These are phyloP conservation scores for Ascosphaera apis DNA, from an alignment of 2,329 filamentous ascomycete genomes.

Conservation along the genomic window DNA sequence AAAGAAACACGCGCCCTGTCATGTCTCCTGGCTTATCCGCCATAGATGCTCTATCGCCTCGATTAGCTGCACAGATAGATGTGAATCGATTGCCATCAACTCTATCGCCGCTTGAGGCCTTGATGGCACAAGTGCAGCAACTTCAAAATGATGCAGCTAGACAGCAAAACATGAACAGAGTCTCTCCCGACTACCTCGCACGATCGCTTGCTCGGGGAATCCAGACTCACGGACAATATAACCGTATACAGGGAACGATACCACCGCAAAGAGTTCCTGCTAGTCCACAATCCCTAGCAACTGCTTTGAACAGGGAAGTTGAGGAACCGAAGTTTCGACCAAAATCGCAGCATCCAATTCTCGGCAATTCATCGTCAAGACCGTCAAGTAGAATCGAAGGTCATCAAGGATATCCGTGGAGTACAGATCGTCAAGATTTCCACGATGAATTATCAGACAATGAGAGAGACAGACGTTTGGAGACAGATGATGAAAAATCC, in stretches of 20 bases:
- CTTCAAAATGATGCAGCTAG: slow-evolving; percentile 66
- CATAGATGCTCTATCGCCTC: too few relatives aligned
- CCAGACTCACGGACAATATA: slow-evolving; percentile 57
- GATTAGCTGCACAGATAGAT: too few relatives aligned
- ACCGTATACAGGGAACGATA: slow-evolving; percentile 34
- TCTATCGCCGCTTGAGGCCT: slow-evolving; percentile 82
- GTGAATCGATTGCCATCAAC: slow-evolving; percentile 38
- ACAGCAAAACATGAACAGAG: slow-evolving; percentile 54
- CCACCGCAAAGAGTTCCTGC: slow-evolving; percentile 12
- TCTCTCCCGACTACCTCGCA: slow-evolving; percentile 62
- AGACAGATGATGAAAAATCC: slow-evolving; percentile 14
- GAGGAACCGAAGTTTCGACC: slow-evolving; percentile 32
- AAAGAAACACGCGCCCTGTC: too few relatives aligned
- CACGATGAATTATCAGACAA: slow-evolving; percentile 6
- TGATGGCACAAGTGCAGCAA: slow-evolving; percentile 73
- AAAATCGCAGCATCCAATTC: slow-evolving; percentile 49
- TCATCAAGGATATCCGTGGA: slow-evolving; percentile 25
- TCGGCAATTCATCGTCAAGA: slow-evolving; percentile 25
- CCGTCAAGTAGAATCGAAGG: too few relatives aligned
- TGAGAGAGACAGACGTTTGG: slow-evolving; percentile 13
- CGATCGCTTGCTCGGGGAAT: slow-evolving; percentile 59
- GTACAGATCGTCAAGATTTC: slow-evolving; percentile 23
- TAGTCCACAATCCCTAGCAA: slow-evolving; percentile 17
- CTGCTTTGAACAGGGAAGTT: slow-evolving; percentile 14
- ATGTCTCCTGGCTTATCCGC: too few relatives aligned